These are phyloP conservation scores for Tuber melanosporum DNA, from an alignment of 495 filamentous ascomycete genomes.

Conservation along the genomic window DNA sequence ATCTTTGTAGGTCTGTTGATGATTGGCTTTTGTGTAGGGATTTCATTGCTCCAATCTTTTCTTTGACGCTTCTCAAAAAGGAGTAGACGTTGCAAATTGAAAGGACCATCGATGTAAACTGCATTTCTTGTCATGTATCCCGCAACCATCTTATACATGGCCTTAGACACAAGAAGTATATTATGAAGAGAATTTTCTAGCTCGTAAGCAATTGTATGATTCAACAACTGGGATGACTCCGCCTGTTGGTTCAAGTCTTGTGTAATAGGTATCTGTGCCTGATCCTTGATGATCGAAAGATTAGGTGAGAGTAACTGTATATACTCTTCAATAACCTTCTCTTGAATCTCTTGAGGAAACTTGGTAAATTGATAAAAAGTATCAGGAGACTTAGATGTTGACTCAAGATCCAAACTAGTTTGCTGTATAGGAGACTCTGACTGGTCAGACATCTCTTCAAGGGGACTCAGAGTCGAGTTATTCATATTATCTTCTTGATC, in stretches of 20 bases:
- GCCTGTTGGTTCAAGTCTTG: constrained; percentile 1
- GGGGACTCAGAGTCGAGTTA: background rate
- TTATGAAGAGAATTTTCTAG: background rate
- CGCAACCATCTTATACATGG: constrained; percentile 14
- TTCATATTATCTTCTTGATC: too few species aligned
- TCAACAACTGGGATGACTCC: background rate
- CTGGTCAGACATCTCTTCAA: background rate
- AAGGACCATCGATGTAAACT: constrained; percentile 12
- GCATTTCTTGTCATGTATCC: constrained; percentile 2
- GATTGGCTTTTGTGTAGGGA: background rate
- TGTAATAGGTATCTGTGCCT: constrained; percentile 5
- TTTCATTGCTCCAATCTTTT: too few species aligned
- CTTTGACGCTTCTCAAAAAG: constrained; percentile 1
- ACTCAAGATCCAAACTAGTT: background rate
- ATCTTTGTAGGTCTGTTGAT: background rate
- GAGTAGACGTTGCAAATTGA: constrained; percentile 9
- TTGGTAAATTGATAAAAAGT: background rate
- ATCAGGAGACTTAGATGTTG: too few species aligned
- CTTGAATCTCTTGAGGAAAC: constrained; percentile 14
- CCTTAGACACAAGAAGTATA: constrained; percentile 10
- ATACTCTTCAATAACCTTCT: constrained; percentile 10
- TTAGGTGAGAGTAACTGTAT: too few species aligned
- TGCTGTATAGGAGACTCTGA: background rate
- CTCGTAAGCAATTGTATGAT: background rate
- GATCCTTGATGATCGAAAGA: constrained; percentile 1